A percentile compares a stretch with the other conserved stretches of the same genome.
phyloP scores from a whole-genome alignment of 2,329 filamentous ascomycete species.

The Stagonosporopsis vannaccii region DNA sequence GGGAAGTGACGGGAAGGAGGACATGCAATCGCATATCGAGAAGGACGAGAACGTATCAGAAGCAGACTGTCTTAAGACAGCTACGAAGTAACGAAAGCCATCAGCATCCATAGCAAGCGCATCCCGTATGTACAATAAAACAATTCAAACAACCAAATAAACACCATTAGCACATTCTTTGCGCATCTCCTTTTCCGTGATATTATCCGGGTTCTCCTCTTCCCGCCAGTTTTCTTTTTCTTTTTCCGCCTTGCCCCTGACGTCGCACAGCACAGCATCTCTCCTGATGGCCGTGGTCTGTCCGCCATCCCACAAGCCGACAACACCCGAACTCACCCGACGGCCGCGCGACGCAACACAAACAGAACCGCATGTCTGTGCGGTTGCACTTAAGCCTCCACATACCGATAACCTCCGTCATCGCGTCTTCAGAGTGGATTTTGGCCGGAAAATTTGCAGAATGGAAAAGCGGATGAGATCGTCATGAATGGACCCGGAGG shows the following conservation, averaged over 20 bases:
- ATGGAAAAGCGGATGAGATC: background rate
- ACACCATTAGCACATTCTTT: background rate
- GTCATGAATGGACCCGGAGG: background rate
- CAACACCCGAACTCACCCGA: constrained; percentile 14
- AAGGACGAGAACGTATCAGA: background rate
- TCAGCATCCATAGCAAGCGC: constrained; percentile 1
- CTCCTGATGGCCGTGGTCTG: constrained; percentile 13
- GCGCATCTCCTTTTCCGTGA: background rate
- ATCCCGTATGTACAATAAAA: constrained; percentile 3
- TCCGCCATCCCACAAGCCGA: constrained; percentile 10
- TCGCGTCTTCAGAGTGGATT: background rate
- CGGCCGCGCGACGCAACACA: constrained; percentile 19
- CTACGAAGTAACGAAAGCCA: constrained; percentile 13
- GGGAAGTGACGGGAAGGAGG: constrained; percentile 17
- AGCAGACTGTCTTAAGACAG: constrained; percentile 9
- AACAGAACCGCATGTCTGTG: constrained; percentile 19
- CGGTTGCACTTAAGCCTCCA: constrained; percentile 7
- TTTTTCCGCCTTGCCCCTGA: background rate
- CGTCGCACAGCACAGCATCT: constrained; percentile 2
- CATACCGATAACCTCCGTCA: constrained; percentile 13
- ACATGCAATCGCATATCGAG: constrained; percentile 4
- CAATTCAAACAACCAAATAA: background rate
- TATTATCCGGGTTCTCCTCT: background rate
- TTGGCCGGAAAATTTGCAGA: constrained; percentile 1
- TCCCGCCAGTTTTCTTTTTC: background rate